Evolutionary conservation across 1,284 basidiomycete genomes (phyloP).

Genomic region (Omphalotus olearius): DNA sequence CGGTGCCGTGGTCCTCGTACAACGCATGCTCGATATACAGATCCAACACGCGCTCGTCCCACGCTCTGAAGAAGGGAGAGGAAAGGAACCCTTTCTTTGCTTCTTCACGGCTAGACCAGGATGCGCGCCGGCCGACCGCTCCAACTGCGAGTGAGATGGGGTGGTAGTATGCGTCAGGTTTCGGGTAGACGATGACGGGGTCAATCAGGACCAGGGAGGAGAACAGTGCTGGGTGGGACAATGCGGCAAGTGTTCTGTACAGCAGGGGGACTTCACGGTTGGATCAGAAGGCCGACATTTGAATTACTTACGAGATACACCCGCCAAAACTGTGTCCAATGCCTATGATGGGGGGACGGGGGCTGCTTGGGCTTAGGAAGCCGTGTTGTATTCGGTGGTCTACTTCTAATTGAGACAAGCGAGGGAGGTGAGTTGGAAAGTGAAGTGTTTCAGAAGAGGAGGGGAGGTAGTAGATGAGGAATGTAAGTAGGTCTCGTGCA

Average conservation of each 20-base stretch:
- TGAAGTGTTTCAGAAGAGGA: constrained; percentile 23
- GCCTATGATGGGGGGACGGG: constrained; percentile 41
- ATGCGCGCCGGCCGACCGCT: constrained; percentile 59
- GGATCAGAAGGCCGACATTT: background rate
- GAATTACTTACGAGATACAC: constrained; percentile 52
- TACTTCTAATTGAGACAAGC: constrained; percentile 38
- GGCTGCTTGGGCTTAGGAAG: constrained; percentile 24
- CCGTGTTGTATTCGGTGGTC: constrained; percentile 38
- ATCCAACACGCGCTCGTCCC: constrained; percentile 68
- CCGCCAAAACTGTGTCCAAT: constrained; percentile 86
- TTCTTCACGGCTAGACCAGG: constrained; percentile 64
- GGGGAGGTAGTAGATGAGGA: constrained; percentile 60
- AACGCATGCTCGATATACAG: constrained; percentile 68
- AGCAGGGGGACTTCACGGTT: constrained; percentile 4
- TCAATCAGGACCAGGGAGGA: constrained; percentile 75
- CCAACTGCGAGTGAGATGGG: constrained; percentile 29
- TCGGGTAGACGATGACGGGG: constrained; percentile 56
- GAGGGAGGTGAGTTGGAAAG: constrained; percentile 49
- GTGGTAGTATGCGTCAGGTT: constrained; percentile 9
- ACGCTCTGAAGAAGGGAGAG: constrained; percentile 68
- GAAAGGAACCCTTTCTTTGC: constrained; percentile 50
- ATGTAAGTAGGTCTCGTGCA: constrained; percentile 69
- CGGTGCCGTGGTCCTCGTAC: constrained; percentile 23
- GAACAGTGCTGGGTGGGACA: constrained; percentile 66
- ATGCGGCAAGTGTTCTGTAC: constrained; percentile 45